These are phyloP conservation scores for Lentinus brumalis DNA, from an alignment of 768 basidiomycete genomes.

Conservation along the genomic window DNA sequence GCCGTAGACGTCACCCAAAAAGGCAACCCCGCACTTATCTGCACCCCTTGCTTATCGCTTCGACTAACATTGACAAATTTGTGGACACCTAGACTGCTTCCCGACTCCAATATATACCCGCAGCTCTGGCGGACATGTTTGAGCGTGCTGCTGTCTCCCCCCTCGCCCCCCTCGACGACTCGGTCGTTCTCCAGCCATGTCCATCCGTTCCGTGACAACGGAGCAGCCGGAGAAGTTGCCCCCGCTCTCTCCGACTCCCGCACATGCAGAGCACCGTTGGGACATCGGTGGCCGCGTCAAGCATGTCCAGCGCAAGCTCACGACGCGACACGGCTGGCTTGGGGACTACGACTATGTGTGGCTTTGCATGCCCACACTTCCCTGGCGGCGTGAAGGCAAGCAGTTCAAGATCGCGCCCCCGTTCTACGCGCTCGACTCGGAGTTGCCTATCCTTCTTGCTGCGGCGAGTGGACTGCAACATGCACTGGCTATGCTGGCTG, in stretches of 20 bases:
- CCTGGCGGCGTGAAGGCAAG: constrained; percentile 44
- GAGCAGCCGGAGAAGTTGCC: constrained; percentile 32
- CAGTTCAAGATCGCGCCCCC: constrained; percentile 48
- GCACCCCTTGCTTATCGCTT: constrained; percentile 9
- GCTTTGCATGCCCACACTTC: constrained; percentile 70
- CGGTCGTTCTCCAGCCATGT: constrained; percentile 22
- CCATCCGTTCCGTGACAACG: constrained; percentile 27
- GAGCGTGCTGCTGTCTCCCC: background rate
- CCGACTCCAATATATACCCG: constrained; percentile 5
- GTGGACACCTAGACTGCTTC: background rate
- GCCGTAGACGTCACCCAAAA: no score
- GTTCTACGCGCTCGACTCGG: constrained; percentile 73
- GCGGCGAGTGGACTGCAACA: constrained; percentile 76
- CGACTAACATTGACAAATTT: constrained; percentile 4
- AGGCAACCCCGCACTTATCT: no score
- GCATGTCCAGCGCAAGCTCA: constrained; percentile 38
- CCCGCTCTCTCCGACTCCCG: constrained; percentile 17
- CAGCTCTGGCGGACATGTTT: background rate
- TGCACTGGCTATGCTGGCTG: constrained; percentile 81
- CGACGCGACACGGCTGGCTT: constrained; percentile 71
- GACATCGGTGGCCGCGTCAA: constrained; percentile 14
- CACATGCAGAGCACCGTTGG: background rate
- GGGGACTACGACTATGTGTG: constrained; percentile 79
- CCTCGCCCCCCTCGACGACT: background rate
- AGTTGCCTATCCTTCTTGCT: constrained; percentile 73